Evolutionary conservation across 1,284 basidiomycete species (phyloP).

Genomic region (Ustilago esculenta): DNA sequence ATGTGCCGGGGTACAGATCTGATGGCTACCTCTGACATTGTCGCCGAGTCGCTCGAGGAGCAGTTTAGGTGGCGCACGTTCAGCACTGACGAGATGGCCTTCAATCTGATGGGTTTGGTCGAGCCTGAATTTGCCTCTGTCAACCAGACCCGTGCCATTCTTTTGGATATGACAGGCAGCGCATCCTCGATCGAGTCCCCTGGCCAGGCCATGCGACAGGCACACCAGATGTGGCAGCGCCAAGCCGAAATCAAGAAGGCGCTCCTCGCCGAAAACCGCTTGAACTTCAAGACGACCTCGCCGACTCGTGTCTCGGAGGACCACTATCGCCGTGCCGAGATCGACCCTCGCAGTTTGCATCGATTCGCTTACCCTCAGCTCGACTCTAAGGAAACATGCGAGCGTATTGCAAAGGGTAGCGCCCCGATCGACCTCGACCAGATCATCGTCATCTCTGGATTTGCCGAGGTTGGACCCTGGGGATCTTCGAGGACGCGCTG

Average conservation of each 20-base stretch:
- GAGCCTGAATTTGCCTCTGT: slow-evolving; percentile 98
- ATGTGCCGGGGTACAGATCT: slow-evolving; percentile 86
- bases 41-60: slow-evolving; percentile 91
- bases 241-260: slow-evolving; percentile 85
- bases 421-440: slow-evolving; percentile 85
- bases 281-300: slow-evolving; percentile 87
- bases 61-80: slow-evolving; percentile 90
- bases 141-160: slow-evolving; percentile 98
- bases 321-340: slow-evolving; percentile 87
- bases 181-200: slow-evolving; percentile 76
- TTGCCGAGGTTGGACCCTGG: slow-evolving; percentile 98
- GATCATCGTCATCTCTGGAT: slow-evolving; percentile 93
- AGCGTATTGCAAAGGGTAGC: slow-evolving; percentile 72
- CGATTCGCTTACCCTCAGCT: slow-evolving; percentile 89
- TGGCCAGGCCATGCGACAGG: slow-evolving; percentile 74
- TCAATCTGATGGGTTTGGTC: slow-evolving; percentile 97
- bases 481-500: slow-evolving; percentile 97
- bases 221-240: slow-evolving; percentile 68
- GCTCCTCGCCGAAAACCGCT: slow-evolving; percentile 89
- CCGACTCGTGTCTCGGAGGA: slow-evolving; percentile 90
- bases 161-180: slow-evolving; percentile 87
- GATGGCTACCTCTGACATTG: slow-evolving; percentile 93
- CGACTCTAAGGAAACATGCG: slow-evolving; percentile 71
- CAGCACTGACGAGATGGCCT: slow-evolving; percentile 99
- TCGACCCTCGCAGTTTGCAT: slow-evolving; percentile 97